Evolutionary conservation across 2,329 filamentous ascomycete species (phyloP).

Genomic region (Bipolaris oryzae): DNA sequence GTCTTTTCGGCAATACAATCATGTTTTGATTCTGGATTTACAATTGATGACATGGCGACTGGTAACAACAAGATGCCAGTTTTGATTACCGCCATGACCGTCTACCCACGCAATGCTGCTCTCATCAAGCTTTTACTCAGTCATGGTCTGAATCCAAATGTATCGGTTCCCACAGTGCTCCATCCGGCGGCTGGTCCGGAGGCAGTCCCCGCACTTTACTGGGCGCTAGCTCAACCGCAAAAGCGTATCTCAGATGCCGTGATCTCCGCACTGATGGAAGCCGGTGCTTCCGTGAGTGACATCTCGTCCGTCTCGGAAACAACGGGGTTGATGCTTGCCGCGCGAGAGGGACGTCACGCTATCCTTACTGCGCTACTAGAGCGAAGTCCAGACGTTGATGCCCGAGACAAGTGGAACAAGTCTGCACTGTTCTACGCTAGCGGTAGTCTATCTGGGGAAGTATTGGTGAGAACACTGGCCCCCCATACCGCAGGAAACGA

Average conservation of each 20-base stretch:
- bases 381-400: constrained; percentile 65
- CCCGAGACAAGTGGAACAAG: constrained; percentile 62
- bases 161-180: constrained; percentile 53
- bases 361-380: constrained; percentile 63
- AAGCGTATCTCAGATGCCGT: constrained; percentile 66
- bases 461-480: constrained; percentile 54
- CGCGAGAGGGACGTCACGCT: constrained; percentile 62
- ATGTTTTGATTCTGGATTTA: constrained; percentile 59
- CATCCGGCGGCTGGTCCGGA: constrained; percentile 60
- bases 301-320: constrained; percentile 59
- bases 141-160: constrained; percentile 47
- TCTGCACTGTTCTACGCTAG: constrained; percentile 68
- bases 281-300: constrained; percentile 64
- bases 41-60: constrained; percentile 29
- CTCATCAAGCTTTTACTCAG: constrained; percentile 29
- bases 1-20: constrained; percentile 54
- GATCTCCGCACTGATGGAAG: constrained; percentile 62
- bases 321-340: constrained; percentile 66
- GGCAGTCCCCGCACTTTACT: constrained; percentile 62
- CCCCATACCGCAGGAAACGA: constrained; percentile 66
- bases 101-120: constrained; percentile 32
- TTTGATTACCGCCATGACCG: constrained; percentile 34
- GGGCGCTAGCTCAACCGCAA: constrained; percentile 67
- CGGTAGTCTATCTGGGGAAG: constrained; percentile 48
- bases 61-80: constrained; percentile 22